Evolutionary conservation across 768 basidiomycete genomes (phyloP).

Genomic region (Porpolomopsis calyptriformis): DNA sequence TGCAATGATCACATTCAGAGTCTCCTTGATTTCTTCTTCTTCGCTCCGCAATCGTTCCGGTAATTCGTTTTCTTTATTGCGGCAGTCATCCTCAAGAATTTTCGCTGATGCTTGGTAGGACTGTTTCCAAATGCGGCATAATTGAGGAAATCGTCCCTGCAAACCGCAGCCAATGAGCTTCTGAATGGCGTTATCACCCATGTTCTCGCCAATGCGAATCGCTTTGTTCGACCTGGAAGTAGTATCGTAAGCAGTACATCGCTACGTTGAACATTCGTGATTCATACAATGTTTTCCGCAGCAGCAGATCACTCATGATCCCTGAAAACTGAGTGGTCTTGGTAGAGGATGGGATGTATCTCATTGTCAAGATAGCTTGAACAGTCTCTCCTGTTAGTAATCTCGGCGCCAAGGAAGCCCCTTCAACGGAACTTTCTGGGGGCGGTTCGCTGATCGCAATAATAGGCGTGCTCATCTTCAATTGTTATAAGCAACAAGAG

Average conservation of each 20-base stretch:
- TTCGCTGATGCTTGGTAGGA: not conserved
- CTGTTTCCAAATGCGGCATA: not conserved
- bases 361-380: slow-evolving; percentile 30
- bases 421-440: slow-evolving; percentile 11
- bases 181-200: not conserved
- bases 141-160: not conserved
- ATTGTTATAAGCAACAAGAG: slow-evolving; percentile 4
- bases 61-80: no score
- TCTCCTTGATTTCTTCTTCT: not conserved
- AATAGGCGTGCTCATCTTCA: slow-evolving; percentile 10
- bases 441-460: slow-evolving; percentile 6
- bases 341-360: slow-evolving; percentile 11
- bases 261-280: slow-evolving; percentile 42
- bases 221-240: slow-evolving; percentile 16
- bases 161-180: not conserved
- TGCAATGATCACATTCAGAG: not conserved
- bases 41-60: not conserved
- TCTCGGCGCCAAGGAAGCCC: slow-evolving; percentile 22
- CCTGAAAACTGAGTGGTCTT: not conserved
- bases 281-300: slow-evolving; percentile 16
- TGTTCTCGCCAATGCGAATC: not conserved
- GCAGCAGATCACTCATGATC: slow-evolving; percentile 5
- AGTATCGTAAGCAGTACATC: slow-evolving; percentile 45
- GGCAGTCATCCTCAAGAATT: not conserved
- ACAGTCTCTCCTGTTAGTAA: slow-evolving; percentile 31